Evolutionary conservation across 257 asterid species (phyloP).

Genomic region (Leptodermis oblonga): DNA sequence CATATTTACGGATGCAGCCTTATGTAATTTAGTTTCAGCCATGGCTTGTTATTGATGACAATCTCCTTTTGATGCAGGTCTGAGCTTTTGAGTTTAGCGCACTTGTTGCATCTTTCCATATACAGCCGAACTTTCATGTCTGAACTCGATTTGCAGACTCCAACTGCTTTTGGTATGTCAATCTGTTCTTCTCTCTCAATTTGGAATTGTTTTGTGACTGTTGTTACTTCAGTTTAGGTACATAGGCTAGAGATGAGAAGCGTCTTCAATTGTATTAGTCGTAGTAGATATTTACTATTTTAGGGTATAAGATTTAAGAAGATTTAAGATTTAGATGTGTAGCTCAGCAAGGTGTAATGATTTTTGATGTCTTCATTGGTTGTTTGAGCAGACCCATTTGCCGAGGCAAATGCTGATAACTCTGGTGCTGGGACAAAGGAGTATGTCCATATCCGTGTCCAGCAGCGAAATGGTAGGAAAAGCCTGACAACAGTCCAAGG

Average conservation of each 20-base stretch:
- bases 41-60: background rate
- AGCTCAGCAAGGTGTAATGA: background rate
- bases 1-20: background rate
- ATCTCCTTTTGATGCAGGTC: conserved; percentile 18
- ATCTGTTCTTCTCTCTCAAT: background rate
- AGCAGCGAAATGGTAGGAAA: conserved; percentile 50
- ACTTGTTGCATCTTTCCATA: conserved; percentile 6
- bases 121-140: conserved; percentile 37
- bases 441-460: conserved; percentile 44
- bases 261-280: background rate
- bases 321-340: too few relatives aligned
- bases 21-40: background rate
- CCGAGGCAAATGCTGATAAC: conserved; percentile 54
- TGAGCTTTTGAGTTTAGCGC: conserved; percentile 18
- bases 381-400: conserved; percentile 41
- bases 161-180: conserved; percentile 34
- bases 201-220: background rate
- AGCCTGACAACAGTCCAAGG: conserved; percentile 53
- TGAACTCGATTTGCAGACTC: conserved; percentile 38
- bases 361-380: background rate
- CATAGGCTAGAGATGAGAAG: too few relatives aligned
- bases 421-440: conserved; percentile 55
- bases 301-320: background rate
- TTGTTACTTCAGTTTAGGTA: too few relatives aligned
- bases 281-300: too few relatives aligned